Evolutionary conservation across 495 filamentous ascomycete species (phyloP).

Genomic region (Letharia columbiana): DNA sequence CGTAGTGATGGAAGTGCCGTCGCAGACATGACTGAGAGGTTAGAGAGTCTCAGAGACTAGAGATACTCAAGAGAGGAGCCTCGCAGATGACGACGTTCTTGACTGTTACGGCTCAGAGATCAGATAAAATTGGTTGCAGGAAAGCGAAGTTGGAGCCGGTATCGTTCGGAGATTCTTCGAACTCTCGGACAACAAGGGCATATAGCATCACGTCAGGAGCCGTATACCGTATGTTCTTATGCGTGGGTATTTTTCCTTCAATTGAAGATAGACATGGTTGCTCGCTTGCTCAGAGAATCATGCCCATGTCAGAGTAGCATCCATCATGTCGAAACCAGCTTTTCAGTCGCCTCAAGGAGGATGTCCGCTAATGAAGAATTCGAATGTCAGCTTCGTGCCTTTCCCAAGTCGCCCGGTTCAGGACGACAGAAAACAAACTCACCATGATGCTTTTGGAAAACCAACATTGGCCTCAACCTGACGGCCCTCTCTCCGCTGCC

Average conservation of each 20-base stretch:
- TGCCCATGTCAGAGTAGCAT: not conserved
- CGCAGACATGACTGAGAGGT: not conserved
- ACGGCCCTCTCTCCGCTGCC: constrained; percentile 76
- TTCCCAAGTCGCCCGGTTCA: constrained; percentile 10
- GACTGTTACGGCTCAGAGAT: not conserved
- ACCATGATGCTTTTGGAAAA: constrained; percentile 92
- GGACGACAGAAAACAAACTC: constrained; percentile 30
- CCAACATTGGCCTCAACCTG: constrained; percentile 84
- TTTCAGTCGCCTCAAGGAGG: constrained; percentile 62
- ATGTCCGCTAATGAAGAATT: constrained; percentile 43
- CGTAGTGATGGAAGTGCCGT: not conserved
- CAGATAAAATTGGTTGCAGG: not conserved
- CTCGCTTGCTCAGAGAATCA: not conserved
- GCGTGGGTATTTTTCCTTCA: too few relatives aligned
- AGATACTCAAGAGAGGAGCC: not conserved
- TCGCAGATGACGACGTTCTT: not conserved
- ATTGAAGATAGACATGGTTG: not conserved
- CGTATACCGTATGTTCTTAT: not conserved
- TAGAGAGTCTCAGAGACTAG: not conserved
- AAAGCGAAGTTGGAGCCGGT: not conserved
- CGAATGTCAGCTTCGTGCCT: constrained; percentile 25
- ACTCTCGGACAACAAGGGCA: not conserved
- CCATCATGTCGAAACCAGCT: constrained; percentile 55
- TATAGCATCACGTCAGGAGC: not conserved
- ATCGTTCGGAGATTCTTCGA: not conserved